phyloP scores from a whole-genome alignment of 768 basidiomycete species.

The Trametes elegans region DNA sequence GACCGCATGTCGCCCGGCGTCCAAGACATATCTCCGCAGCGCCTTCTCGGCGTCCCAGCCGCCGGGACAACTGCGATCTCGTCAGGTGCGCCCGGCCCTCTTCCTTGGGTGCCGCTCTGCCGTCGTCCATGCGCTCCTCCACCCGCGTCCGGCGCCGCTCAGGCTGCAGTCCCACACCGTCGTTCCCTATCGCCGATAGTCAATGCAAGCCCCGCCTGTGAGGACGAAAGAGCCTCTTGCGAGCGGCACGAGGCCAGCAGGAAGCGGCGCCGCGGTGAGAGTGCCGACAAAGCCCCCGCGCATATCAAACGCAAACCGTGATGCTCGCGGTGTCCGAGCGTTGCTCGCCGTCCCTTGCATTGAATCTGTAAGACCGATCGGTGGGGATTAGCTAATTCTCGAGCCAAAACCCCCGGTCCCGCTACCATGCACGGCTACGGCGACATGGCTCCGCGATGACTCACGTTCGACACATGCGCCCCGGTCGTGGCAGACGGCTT shows the following conservation, averaged over 20 bases:
- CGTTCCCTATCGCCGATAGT: conserved; percentile 4
- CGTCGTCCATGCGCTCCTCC: background rate
- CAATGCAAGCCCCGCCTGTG: background rate
- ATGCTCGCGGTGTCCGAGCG: background rate
- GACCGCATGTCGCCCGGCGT: conserved; percentile 16
- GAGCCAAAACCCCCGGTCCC: background rate
- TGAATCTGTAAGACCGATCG: background rate
- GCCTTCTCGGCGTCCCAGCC: background rate
- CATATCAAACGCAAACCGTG: conserved; percentile 7
- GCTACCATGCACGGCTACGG: background rate
- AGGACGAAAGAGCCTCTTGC: background rate
- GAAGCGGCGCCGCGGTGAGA: background rate
- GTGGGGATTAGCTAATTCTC: background rate
- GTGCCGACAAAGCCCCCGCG: background rate
- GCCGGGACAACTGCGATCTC: conserved; percentile 8
- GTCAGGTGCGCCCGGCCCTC: background rate
- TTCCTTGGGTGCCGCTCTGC: background rate
- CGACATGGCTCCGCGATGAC: background rate
- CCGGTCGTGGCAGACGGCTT: background rate
- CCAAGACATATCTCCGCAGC: background rate
- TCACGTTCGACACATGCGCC: background rate
- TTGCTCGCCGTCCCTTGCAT: background rate
- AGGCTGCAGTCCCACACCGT: background rate
- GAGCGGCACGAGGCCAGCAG: background rate
- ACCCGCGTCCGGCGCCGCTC: background rate